Percentiles rank a stretch among this genome's conserved stretches.
Conservation (phyloP, 176 grass and related monocot species). For the Sorghum bicolor region DNA sequence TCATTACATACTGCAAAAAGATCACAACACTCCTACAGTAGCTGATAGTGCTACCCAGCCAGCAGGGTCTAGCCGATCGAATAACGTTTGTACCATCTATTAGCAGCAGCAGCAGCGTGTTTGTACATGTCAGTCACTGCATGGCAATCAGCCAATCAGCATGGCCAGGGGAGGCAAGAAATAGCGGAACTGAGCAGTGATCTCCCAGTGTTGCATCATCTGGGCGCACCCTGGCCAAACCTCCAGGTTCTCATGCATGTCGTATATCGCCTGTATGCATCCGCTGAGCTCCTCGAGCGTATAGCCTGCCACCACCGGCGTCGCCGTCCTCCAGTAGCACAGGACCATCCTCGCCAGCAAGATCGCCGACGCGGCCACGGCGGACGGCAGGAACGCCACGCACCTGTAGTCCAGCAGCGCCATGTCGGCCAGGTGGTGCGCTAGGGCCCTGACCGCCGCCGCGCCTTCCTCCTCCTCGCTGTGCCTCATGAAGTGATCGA, state of each 20-base stretch:
- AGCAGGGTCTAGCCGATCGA: too few species aligned
- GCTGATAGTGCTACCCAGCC: too few species aligned
- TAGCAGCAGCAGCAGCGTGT: too few species aligned
- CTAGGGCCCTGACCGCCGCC: neutral
- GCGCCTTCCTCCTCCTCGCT: neutral
- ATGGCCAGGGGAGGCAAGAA: neutral
- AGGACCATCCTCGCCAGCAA: neutral
- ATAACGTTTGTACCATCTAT: too few species aligned
- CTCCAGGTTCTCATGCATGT: neutral
- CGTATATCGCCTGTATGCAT: neutral
- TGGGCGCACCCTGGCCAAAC: neutral
- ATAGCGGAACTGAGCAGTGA: neutral
- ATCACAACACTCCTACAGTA: too few species aligned
- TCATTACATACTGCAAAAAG: neutral
- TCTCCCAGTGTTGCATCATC: neutral
- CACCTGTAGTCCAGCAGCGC: constrained; percentile 9
- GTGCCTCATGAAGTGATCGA: constrained; percentile 2
- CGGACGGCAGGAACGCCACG: neutral
- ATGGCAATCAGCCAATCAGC: neutral
- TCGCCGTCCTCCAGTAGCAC: too few species aligned
- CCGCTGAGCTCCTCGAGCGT: neutral
- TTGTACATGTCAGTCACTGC: too few species aligned
- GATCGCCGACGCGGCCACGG: constrained; percentile 25
- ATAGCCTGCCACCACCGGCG: neutral
- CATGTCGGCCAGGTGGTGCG: constrained; percentile 9